Percentiles rank a stretch among this genome's conserved stretches.
phyloP scores from a whole-genome alignment of 345 rosid species.

The Carallia pectinifolia region DNA sequence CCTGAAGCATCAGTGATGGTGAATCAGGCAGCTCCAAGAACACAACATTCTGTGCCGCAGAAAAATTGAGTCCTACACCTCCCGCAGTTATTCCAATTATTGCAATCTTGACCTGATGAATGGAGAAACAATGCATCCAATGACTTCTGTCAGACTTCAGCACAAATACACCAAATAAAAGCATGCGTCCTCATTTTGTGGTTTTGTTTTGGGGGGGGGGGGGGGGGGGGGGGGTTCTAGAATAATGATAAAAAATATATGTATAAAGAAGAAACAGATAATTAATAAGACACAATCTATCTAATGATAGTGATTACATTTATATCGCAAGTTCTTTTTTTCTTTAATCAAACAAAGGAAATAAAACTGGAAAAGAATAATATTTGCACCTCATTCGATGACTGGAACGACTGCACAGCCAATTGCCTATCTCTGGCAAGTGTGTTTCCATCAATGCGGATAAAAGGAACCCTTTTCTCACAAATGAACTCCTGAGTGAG shows the following conservation, averaged over 20 bases:
- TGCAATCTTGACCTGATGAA: slow-evolving; percentile 71
- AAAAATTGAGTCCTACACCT: slow-evolving; percentile 93
- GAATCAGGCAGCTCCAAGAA: slow-evolving; percentile 90
- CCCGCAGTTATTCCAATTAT: slow-evolving; percentile 91
- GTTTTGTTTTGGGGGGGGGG: too few species aligned
- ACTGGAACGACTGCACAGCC: slow-evolving; percentile 72
- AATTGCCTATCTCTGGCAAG: slow-evolving; percentile 82
- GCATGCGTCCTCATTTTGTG: too few species aligned
- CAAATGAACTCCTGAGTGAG: slow-evolving; percentile 69
- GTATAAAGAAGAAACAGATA: too few species aligned
- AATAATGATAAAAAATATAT: too few species aligned
- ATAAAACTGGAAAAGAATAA: neutral
- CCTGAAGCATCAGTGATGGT: slow-evolving; percentile 93
- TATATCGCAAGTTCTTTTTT: too few species aligned
- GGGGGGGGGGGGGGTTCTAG: too few species aligned
- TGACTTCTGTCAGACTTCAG: neutral
- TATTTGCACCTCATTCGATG: slow-evolving; percentile 56
- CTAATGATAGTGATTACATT: too few species aligned
- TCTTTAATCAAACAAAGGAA: slow-evolving; percentile 5
- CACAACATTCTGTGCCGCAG: slow-evolving; percentile 84
- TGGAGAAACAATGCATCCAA: neutral
- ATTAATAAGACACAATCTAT: too few species aligned
- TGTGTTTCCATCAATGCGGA: slow-evolving; percentile 94
- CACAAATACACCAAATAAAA: too few species aligned
- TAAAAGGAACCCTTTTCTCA: slow-evolving; percentile 76